Base-by-base conservation (phyloP, 176 grass and related monocot species). In the Areca catechu region DNA sequence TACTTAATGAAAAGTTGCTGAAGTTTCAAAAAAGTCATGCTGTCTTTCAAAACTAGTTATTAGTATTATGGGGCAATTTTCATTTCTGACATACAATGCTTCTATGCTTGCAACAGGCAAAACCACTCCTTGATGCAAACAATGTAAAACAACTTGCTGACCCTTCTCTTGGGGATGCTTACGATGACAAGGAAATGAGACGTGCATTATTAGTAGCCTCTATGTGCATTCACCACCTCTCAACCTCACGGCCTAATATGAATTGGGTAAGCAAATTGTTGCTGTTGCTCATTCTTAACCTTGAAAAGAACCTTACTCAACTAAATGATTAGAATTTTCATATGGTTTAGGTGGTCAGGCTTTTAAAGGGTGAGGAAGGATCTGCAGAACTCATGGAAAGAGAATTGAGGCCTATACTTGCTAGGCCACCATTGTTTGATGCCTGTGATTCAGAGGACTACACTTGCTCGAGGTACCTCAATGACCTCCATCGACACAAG, bases 191-290 rank as follows among this genome's bases (percentile, higher is more conserved):
- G 60, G 88, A 98, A 68, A 67, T 92, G 78, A 69, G 64, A 12
- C 53, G 76, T 14, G 63, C 52, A 49, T 58, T 92, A 37, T 73
- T 74, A 28, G 94, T 92, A n/a, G 94, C 94, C 24, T 88, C 94
- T 21, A 76, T 92, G 78, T 98, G 94, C 79, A 98, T 98, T 67
- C 88, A 93, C 62, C 94, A 85, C 76, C 71, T 82, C 78, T 80
- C 87, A 43, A 85, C 25, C 73, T 72, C 65, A 3, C 73, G 94
- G 16, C 94, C 94, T 67, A 80, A 51, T 43, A 98, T 98, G 88
- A 92, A 83, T 61, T 77, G 75, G 54, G 94, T 98, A 61, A 95
- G 73, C 67, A 16, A 16, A 21, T 57, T 63, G 4, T 43, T 43
- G 34, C 12, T 14, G 34, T 43, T 43, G 7, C 34, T 43, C 34